phyloP scores from a whole-genome alignment of 1,284 basidiomycete genomes.

The Inonotus hispidus region DNA sequence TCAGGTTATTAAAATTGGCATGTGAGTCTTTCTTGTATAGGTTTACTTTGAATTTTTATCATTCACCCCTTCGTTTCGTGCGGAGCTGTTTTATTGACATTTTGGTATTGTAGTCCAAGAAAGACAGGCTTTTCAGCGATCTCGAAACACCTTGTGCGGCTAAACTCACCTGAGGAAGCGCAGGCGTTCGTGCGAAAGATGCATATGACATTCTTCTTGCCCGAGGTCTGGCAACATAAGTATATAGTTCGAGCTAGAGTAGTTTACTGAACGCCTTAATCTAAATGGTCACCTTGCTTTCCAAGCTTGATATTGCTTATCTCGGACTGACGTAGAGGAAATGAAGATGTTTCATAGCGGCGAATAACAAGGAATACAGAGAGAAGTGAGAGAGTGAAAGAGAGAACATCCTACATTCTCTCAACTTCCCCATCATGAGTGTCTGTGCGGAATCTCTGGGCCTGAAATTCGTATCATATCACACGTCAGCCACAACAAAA shows the following conservation, averaged over 20 bases:
- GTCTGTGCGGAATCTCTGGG: constrained; percentile 53
- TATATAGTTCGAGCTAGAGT: constrained; percentile 52
- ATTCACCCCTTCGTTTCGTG: constrained; percentile 7
- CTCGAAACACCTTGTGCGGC: constrained; percentile 49
- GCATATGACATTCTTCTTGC: constrained; percentile 50
- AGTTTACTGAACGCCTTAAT: constrained; percentile 41
- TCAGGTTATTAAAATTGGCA: constrained; percentile 43
- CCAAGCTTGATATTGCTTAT: neutral
- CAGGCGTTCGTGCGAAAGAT: constrained; percentile 56
- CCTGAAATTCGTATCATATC: constrained; percentile 28
- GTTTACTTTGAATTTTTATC: neutral
- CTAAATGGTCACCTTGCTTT: neutral
- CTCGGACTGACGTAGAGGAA: neutral
- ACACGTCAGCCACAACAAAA: constrained; percentile 3
- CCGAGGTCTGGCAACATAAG: constrained; percentile 33
- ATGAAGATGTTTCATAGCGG: neutral
- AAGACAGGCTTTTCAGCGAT: constrained; percentile 34
- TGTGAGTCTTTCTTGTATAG: constrained; percentile 35
- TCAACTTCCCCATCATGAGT: constrained; percentile 51
- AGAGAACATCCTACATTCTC: constrained; percentile 45
- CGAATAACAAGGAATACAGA: constrained; percentile 5
- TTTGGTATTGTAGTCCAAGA: constrained; percentile 29
- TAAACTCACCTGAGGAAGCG: constrained; percentile 55
- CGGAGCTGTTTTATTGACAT: neutral
- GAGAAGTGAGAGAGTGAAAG: neutral